Conservation (phyloP, 768 basidiomycete genomes). For the Lentinula boryana region DNA sequence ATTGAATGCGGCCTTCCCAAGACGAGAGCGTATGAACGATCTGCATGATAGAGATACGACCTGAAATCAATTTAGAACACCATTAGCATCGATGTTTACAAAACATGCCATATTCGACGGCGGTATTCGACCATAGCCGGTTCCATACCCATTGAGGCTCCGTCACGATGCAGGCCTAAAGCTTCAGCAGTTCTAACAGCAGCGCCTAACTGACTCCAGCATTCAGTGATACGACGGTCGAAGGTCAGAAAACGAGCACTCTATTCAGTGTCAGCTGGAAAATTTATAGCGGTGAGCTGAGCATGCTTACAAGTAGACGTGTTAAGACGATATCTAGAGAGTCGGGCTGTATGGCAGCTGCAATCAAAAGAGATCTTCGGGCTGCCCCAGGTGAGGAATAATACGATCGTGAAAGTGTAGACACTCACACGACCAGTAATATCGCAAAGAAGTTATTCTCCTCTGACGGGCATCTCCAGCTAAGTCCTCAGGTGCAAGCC, state of each 20-base stretch:
- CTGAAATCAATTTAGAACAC: slow-evolving; percentile 26
- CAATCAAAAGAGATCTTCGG: slow-evolving; percentile 80
- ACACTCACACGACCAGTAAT: slow-evolving; percentile 91
- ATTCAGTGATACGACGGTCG: slow-evolving; percentile 86
- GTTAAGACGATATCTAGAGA: slow-evolving; percentile 89
- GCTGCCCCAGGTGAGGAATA: slow-evolving; percentile 37
- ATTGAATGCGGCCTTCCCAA: slow-evolving; percentile 87
- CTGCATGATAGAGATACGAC: slow-evolving; percentile 91
- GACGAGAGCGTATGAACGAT: slow-evolving; percentile 88
- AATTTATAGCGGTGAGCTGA: slow-evolving; percentile 34
- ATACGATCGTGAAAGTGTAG: neutral
- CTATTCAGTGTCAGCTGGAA: slow-evolving; percentile 31
- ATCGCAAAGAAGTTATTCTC: slow-evolving; percentile 77
- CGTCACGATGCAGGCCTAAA: slow-evolving; percentile 88
- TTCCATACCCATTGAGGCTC: slow-evolving; percentile 71
- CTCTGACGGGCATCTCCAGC: slow-evolving; percentile 73
- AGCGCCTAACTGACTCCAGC: slow-evolving; percentile 93
- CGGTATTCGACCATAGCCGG: slow-evolving; percentile 80
- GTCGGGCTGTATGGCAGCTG: slow-evolving; percentile 91
- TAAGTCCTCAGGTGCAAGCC: slow-evolving; percentile 81
- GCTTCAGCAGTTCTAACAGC: slow-evolving; percentile 92
- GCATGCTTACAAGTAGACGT: slow-evolving; percentile 74
- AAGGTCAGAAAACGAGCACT: slow-evolving; percentile 58
- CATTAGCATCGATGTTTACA: neutral
- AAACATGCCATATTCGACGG: slow-evolving; percentile 74